Percentiles rank a stretch among this genome's conserved stretches.
phyloP scores from a whole-genome alignment of 805 yeast species.

The Lipomyces yamadae region DNA sequence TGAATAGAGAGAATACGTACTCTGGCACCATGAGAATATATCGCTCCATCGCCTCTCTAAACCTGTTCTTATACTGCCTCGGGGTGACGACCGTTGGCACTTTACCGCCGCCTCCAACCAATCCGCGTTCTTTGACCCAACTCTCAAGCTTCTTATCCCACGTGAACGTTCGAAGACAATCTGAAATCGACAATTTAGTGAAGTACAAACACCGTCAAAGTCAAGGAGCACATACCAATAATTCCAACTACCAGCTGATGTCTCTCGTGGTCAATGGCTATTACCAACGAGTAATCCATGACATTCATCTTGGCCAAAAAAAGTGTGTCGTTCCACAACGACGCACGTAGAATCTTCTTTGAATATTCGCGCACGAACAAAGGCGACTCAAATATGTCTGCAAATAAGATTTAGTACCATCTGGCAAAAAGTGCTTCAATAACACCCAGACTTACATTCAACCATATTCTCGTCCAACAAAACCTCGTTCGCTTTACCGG shows the following conservation, averaged over 20 bases:
- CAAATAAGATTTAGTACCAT: not conserved
- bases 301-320: slow-evolving; percentile 96
- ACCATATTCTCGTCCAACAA: slow-evolving; percentile 96
- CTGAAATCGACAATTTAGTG: slow-evolving; percentile 40
- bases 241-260: slow-evolving; percentile 85
- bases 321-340: slow-evolving; percentile 92
- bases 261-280: slow-evolving; percentile 76
- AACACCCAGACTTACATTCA: slow-evolving; percentile 54
- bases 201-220: too few relatives aligned
- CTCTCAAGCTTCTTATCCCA: slow-evolving; percentile 99
- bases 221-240: slow-evolving; percentile 53
- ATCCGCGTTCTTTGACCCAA: slow-evolving; percentile 96
- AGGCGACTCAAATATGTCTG: slow-evolving; percentile 88
- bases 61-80: slow-evolving; percentile 88
- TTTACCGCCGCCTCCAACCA: slow-evolving; percentile 83
- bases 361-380: slow-evolving; percentile 91
- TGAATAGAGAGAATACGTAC: slow-evolving; percentile 15
- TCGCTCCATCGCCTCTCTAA: slow-evolving; percentile 97
- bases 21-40: slow-evolving; percentile 90
- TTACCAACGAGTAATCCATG: slow-evolving; percentile 95
- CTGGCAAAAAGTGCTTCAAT: not conserved
- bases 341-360: slow-evolving; percentile 81
- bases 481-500: slow-evolving; percentile 94
- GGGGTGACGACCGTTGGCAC: slow-evolving; percentile 98
- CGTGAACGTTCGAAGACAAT: slow-evolving; percentile 92